Percentiles rank a stretch among this genome's conserved stretches.
phyloP scores from a whole-genome alignment of 371 early-diverging fungal genomes.

The Lichtheimia ramosa region DNA sequence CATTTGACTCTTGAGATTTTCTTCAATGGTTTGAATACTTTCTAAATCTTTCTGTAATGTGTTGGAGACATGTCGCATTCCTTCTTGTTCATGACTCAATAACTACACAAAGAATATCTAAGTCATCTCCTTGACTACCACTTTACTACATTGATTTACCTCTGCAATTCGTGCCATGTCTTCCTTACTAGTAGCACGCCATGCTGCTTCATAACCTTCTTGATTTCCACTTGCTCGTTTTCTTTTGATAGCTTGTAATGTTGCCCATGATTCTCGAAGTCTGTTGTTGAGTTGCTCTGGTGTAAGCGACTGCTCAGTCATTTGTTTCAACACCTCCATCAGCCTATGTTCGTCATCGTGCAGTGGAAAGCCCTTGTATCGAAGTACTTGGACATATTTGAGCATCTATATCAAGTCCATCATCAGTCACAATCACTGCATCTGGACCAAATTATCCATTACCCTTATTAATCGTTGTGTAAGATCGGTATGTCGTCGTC shows the following conservation, averaged over 20 bases:
- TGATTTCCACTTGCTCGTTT: neutral
- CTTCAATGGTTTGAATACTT: slow-evolving; percentile 12
- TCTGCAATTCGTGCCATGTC: slow-evolving; percentile 15
- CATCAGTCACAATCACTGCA: neutral
- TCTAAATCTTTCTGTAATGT: slow-evolving; percentile 14
- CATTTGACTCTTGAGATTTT: slow-evolving; percentile 6
- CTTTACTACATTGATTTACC: slow-evolving; percentile 3
- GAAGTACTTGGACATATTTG: slow-evolving; percentile 21
- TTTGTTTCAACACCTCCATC: slow-evolving; percentile 8
- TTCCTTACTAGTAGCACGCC: slow-evolving; percentile 16
- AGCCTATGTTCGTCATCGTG: slow-evolving; percentile 17
- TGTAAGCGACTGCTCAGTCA: slow-evolving; percentile 4
- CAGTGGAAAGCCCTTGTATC: slow-evolving; percentile 26
- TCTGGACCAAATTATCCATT: neutral
- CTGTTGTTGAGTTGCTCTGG: slow-evolving; percentile 17
- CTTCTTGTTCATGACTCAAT: slow-evolving; percentile 12
- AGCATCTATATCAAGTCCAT: slow-evolving; percentile 11
- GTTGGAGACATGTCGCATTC: slow-evolving; percentile 14
- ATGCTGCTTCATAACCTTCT: slow-evolving; percentile 8
- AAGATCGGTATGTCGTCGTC: slow-evolving; percentile 23
- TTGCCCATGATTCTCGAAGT: slow-evolving; percentile 11
- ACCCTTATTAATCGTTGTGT: slow-evolving; percentile 20
- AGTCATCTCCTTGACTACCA: neutral
- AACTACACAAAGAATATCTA: slow-evolving; percentile 1
- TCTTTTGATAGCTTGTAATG: slow-evolving; percentile 10